These are phyloP conservation scores for Podila epicladia DNA, from an alignment of 192 early-diverging fungal species.

Conservation along the genomic window DNA sequence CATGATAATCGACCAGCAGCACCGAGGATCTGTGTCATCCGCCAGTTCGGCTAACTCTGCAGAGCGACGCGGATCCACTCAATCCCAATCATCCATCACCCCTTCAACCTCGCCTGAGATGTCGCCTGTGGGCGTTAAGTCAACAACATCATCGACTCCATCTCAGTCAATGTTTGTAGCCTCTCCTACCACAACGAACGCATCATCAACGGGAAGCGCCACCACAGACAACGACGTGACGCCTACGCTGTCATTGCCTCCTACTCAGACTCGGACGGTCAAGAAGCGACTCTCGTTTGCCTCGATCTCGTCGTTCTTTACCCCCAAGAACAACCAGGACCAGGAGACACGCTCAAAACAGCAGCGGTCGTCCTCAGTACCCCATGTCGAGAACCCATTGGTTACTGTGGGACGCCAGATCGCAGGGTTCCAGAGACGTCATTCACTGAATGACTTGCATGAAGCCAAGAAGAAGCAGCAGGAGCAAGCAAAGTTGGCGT, in stretches of 20 bases:
- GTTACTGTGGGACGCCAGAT: conserved; percentile 35
- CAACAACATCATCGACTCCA: conserved; percentile 7
- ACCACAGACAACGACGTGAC: background rate
- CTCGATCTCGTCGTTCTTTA: conserved; percentile 43
- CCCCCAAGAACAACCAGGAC: background rate
- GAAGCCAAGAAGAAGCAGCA: conserved; percentile 5
- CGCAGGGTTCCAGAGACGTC: conserved; percentile 40
- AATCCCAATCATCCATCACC: background rate
- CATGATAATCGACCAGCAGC: conserved; percentile 8
- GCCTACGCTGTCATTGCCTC: background rate
- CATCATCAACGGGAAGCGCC: background rate
- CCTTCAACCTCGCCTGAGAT: conserved; percentile 3
- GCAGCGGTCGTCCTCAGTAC: conserved; percentile 28
- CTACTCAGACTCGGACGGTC: conserved; percentile 21
- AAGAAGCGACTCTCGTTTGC: conserved; percentile 47
- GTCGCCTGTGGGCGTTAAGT: background rate
- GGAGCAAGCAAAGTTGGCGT: background rate
- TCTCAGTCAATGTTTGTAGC: background rate
- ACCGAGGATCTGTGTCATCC: conserved; percentile 41
- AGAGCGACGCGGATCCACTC: background rate
- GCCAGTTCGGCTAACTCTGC: conserved; percentile 23
- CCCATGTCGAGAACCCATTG: conserved; percentile 39
- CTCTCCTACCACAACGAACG: background rate
- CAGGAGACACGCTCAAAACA: conserved; percentile 30
- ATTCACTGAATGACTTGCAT: conserved; percentile 39